Base-by-base conservation (phyloP, 1,139 yeast genomes). In the Pichia terricola region DNA sequence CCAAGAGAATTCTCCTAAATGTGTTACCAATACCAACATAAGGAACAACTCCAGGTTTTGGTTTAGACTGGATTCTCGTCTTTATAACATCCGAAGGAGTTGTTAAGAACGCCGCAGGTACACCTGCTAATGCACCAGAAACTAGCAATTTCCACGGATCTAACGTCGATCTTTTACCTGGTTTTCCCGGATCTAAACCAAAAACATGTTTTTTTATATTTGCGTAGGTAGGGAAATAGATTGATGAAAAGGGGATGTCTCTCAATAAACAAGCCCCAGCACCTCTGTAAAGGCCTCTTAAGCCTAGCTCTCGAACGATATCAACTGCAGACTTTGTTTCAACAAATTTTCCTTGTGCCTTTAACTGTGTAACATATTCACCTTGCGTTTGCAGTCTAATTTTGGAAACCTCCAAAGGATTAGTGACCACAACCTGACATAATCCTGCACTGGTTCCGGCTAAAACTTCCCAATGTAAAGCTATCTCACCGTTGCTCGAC, bases 391-490 rank as follows among this genome's bases (percentile, higher is more conserved):
- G 98, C 50, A 91, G 73, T 63, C 97, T 77, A 59, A 91, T 91
- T 66, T 91, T 91, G 48, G 94, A 96, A 59, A 91, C 88, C 67
- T 91, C 98, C 54, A 91, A 72, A 11, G 98, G 98, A 63, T 91
- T 91, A 37, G 97, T 91, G 69, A 91, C 89, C 28, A 91, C 73
- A 42, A 91, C 98, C 66, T 91, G 98, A 66, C 96, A 89, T 3
- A 85, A 94, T 63, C 98, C 98, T 16, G 98, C 98, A 44, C 83
- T 70, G 51, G 91, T 86, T 64, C 98, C 98, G 25, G 97, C 94
- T 11, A 77, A 50, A 43, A 91, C 70, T 65, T 91, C 98, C 73
- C 83, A 77, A 40, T 71, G 66, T 67, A 84, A 65, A 31, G 85
- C 70, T 50, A 89, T 75, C 42, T 70, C 64, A 39, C 83, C 81